phyloP scores from a whole-genome alignment of 208 protist species.

The Trypanosoma lewisi region DNA sequence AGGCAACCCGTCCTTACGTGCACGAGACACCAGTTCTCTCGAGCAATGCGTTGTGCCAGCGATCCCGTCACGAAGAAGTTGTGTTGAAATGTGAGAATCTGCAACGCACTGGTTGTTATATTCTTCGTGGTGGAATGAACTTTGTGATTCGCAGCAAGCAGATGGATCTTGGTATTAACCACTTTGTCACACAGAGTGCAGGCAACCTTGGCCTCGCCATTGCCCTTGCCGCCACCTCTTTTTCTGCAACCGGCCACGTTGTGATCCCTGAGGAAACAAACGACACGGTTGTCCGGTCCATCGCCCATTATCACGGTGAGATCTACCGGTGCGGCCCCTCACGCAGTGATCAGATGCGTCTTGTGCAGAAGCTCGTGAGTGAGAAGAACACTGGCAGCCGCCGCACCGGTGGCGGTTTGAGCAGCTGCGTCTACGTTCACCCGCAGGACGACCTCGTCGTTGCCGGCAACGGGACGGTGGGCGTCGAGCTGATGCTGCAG shows the following conservation, averaged over 20 bases:
- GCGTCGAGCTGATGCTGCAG: constrained; percentile 88
- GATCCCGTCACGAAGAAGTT: constrained; percentile 54
- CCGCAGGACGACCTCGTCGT: constrained; percentile 91
- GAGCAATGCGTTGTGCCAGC: constrained; percentile 49
- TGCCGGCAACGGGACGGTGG: constrained; percentile 86
- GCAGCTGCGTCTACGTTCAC: constrained; percentile 75
- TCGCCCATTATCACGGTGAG: constrained; percentile 59
- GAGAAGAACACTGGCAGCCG: constrained; percentile 37
- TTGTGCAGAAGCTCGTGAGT: constrained; percentile 33
- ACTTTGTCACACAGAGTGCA: constrained; percentile 88
- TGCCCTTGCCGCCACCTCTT: constrained; percentile 73
- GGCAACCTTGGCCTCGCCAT: constrained; percentile 93
- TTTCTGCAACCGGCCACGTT: constrained; percentile 74
- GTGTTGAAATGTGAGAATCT: constrained; percentile 79
- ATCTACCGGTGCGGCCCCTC: constrained; percentile 47
- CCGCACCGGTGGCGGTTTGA: constrained; percentile 51
- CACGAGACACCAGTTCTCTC: constrained; percentile 69
- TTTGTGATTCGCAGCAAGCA: constrained; percentile 71
- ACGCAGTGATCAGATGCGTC: constrained; percentile 42
- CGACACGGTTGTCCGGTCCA: constrained; percentile 67
- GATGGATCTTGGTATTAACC: constrained; percentile 53
- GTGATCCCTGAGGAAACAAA: constrained; percentile 84
- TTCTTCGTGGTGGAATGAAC: constrained; percentile 69
- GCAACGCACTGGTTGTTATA: constrained; percentile 76
- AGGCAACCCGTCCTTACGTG: constrained; percentile 53